Conservation (phyloP, 768 basidiomycete genomes). For the Russula sp. region DNA sequence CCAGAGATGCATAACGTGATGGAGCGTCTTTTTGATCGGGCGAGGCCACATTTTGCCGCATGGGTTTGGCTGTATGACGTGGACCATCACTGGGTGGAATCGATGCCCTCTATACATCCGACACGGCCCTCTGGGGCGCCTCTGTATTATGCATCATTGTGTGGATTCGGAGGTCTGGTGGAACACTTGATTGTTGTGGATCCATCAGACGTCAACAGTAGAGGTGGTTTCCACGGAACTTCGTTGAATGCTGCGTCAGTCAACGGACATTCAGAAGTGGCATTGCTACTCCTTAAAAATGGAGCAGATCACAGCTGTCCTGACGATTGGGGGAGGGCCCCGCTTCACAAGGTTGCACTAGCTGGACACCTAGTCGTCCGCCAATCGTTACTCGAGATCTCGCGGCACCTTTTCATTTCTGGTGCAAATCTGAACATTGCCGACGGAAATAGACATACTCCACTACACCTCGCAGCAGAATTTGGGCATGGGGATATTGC, state of each 20-base stretch:
- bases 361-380: neutral
- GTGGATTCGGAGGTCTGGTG: neutral
- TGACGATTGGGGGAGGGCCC: neutral
- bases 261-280: neutral
- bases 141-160: slow-evolving; percentile 6
- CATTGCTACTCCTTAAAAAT: neutral
- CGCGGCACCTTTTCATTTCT: neutral
- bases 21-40: neutral
- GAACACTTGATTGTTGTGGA: neutral
- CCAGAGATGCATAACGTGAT: neutral
- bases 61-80: slow-evolving; percentile 8
- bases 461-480: neutral
- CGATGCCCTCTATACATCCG: neutral
- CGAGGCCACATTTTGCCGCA: neutral
- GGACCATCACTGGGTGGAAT: neutral
- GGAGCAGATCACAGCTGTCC: neutral
- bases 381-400: neutral
- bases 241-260: neutral
- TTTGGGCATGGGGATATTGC: neutral
- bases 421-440: neutral
- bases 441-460: neutral
- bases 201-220: neutral
- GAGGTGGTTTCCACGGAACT: neutral
- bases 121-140: neutral
- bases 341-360: neutral